A percentile compares a stretch with the other conserved stretches of the same genome.
Evolutionary conservation across 352 stramenopile genomes (phyloP).

Genomic region (Phytophthora citrophthora): DNA sequence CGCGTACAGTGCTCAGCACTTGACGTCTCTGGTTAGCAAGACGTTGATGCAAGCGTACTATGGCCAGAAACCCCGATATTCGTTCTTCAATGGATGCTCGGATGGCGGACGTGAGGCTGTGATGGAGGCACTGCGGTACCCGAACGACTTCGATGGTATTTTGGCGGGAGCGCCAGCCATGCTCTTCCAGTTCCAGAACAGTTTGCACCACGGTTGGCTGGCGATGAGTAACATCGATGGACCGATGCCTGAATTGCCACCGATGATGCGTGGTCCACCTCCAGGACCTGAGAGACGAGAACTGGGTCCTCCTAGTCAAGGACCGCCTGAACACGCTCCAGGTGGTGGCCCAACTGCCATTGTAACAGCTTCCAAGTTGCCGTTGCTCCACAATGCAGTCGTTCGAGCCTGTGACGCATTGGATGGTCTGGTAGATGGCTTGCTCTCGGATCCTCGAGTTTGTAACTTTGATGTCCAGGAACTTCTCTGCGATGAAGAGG

Average conservation of each 20-base stretch:
- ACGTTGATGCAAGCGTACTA: slow-evolving; percentile 45
- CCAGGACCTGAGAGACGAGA: slow-evolving; percentile 7
- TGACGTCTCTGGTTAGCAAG: slow-evolving; percentile 43
- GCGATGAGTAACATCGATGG: slow-evolving; percentile 38
- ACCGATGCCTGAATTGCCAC: slow-evolving; percentile 23
- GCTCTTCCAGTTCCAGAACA: slow-evolving; percentile 50
- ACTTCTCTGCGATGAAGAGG: slow-evolving; percentile 19
- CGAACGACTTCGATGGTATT: slow-evolving; percentile 45
- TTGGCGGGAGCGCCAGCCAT: slow-evolving; percentile 43
- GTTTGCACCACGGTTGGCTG: slow-evolving; percentile 43
- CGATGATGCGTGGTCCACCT: slow-evolving; percentile 20
- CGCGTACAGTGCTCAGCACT: slow-evolving; percentile 43
- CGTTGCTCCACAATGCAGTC: slow-evolving; percentile 40
- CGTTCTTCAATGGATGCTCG: slow-evolving; percentile 53
- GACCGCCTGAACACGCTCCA: slow-evolving; percentile 2
- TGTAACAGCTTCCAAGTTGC: slow-evolving; percentile 25
- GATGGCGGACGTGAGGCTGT: slow-evolving; percentile 45
- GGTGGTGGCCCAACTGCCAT: slow-evolving; percentile 14
- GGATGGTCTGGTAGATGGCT: slow-evolving; percentile 37
- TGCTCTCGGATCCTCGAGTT: slow-evolving; percentile 41
- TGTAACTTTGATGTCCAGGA: slow-evolving; percentile 31
- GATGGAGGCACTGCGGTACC: slow-evolving; percentile 46
- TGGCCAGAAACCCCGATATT: slow-evolving; percentile 36
- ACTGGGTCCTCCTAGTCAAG: slow-evolving; percentile 2
- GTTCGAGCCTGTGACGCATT: slow-evolving; percentile 33